Evolutionary conservation across 352 stramenopile genomes (phyloP).

Genomic region (Blastocystis sp.): DNA sequence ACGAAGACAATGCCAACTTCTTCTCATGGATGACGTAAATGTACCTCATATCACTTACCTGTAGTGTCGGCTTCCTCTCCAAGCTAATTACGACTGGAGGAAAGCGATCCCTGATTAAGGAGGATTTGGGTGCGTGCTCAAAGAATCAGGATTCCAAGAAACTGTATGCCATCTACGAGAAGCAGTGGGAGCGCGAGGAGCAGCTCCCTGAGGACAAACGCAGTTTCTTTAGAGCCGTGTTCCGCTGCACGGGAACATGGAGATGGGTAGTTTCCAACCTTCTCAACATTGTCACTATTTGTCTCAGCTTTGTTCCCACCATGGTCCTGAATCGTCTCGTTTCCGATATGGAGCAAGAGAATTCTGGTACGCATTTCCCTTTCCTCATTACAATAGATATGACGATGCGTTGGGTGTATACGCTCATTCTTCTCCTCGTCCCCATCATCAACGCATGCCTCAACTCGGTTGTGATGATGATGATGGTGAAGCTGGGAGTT

Average conservation of each 20-base stretch:
- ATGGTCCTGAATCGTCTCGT: constrained; percentile 12
- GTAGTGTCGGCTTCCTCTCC: neutral
- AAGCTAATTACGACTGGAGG: neutral
- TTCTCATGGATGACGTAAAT: neutral
- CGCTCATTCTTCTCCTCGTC: neutral
- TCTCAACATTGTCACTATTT: neutral
- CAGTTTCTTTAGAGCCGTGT: neutral
- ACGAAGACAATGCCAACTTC: constrained; percentile 10
- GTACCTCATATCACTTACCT: neutral
- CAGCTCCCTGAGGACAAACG: neutral
- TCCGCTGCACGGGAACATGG: constrained; percentile 1
- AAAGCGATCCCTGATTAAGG: neutral
- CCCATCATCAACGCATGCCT: neutral
- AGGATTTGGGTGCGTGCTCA: neutral
- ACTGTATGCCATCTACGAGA: neutral
- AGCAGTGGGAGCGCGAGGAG: neutral
- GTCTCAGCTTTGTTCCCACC: constrained; percentile 33
- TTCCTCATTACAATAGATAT: neutral
- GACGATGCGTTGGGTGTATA: constrained; percentile 11
- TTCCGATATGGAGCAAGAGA: constrained; percentile 5
- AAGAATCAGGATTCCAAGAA: neutral
- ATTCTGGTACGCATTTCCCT: neutral
- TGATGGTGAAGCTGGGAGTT: constrained; percentile 29
- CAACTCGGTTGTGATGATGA: constrained; percentile 19
- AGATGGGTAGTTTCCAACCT: neutral